Evolutionary conservation across 371 early-diverging fungal species (phyloP).

Genomic region (Sporodiniella umbellata): DNA sequence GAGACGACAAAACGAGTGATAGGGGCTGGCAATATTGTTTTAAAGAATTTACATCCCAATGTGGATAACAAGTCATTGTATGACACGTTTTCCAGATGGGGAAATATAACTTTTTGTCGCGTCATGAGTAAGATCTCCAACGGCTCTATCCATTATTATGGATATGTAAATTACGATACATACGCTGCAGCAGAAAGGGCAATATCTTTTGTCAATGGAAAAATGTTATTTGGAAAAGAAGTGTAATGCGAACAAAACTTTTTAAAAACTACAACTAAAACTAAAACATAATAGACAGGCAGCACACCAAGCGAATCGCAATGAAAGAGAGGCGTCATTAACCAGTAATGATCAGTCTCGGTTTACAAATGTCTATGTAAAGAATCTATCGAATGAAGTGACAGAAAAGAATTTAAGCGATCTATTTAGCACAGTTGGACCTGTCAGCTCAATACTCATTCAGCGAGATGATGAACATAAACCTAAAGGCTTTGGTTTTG

Average conservation of each 20-base stretch:
- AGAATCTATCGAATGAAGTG: slow-evolving; percentile 88
- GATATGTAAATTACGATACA: slow-evolving; percentile 98
- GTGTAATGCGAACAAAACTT: slow-evolving; percentile 42
- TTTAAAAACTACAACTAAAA: not conserved
- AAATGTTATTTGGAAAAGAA: slow-evolving; percentile 92
- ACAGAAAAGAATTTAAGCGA: slow-evolving; percentile 80
- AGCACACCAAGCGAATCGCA: slow-evolving; percentile 87
- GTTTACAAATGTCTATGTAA: slow-evolving; percentile 98
- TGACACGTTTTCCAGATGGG: slow-evolving; percentile 99
- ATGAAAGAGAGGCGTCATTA: slow-evolving; percentile 72
- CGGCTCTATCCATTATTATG: slow-evolving; percentile 90
- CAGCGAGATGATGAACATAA: slow-evolving; percentile 76
- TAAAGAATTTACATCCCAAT: slow-evolving; percentile 96
- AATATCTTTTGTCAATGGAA: slow-evolving; percentile 94
- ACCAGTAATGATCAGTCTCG: slow-evolving; percentile 57
- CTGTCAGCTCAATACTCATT: slow-evolving; percentile 78
- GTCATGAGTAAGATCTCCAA: slow-evolving; percentile 78
- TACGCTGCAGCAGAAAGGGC: slow-evolving; percentile 93
- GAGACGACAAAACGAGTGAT: slow-evolving; percentile 86
- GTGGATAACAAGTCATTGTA: slow-evolving; percentile 96
- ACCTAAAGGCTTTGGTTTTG: slow-evolving; percentile 94
- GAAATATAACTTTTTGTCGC: slow-evolving; percentile 97
- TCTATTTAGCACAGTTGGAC: slow-evolving; percentile 85
- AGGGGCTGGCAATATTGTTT: slow-evolving; percentile 96
- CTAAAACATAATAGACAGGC: slow-evolving; percentile 40